These are phyloP conservation scores for Chondrostereum purpureum DNA, from an alignment of 1,284 basidiomycete species.

Conservation along the genomic window DNA sequence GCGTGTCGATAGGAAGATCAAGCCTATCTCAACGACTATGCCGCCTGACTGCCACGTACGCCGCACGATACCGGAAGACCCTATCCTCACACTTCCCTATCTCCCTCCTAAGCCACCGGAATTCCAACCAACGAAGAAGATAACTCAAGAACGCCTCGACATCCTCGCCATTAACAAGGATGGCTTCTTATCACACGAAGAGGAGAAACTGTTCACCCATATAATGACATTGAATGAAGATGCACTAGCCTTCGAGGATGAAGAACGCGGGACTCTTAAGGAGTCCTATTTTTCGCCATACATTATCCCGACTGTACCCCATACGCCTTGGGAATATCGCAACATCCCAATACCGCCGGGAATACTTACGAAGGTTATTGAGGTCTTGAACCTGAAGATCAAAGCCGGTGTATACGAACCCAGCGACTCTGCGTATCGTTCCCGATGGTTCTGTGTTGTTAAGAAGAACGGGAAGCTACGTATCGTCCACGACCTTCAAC, in stretches of 20 bases:
- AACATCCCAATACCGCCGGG: constrained; percentile 18
- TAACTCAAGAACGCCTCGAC: constrained; percentile 13
- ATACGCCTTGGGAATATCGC: constrained; percentile 15
- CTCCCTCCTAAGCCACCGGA: constrained; percentile 14
- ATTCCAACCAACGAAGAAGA: constrained; percentile 11
- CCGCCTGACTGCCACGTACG: constrained; percentile 13
- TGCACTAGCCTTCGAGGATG: constrained; percentile 22
- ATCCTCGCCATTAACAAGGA: constrained; percentile 15
- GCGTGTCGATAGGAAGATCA: constrained; percentile 11
- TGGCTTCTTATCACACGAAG: constrained; percentile 21
- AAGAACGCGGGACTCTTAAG: constrained; percentile 21
- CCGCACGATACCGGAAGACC: constrained; percentile 14
- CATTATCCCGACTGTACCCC: constrained; percentile 20
- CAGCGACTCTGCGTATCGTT: constrained; percentile 26
- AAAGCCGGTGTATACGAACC: constrained; percentile 23
- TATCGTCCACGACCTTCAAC: constrained; percentile 25
- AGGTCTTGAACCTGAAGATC: constrained; percentile 20
- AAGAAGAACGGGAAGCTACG: constrained; percentile 24
- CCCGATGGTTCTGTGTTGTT: too few relatives aligned
- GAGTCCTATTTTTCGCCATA: constrained; percentile 27
- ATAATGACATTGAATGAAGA: constrained; percentile 20
- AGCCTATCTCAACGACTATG: constrained; percentile 15
- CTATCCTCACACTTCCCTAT: constrained; percentile 9
- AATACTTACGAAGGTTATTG: constrained; percentile 19
- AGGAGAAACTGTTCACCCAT: constrained; percentile 21